phyloP scores from a whole-genome alignment of 176 grass and related monocot genomes.

The Eleusine coracana region DNA sequence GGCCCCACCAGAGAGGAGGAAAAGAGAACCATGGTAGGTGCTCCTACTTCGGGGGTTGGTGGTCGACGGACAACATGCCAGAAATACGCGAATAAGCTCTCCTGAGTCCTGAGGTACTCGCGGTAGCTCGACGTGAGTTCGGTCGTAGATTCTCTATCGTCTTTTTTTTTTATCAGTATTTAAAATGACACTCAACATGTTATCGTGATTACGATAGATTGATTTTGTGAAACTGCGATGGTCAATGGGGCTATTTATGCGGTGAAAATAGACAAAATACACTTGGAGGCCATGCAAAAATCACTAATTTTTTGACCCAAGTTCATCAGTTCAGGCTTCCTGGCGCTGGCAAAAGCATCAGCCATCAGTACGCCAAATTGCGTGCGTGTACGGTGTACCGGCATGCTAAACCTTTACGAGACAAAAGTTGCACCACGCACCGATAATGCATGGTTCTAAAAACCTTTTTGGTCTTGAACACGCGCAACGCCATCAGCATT shows the following conservation, averaged over 20 bases:
- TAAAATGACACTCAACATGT: too few species aligned
- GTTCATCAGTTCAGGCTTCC: neutral
- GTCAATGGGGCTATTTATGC: neutral
- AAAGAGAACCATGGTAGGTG: conserved; percentile 24
- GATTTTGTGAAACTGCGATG: too few species aligned
- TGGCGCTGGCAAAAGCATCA: conserved; percentile 4
- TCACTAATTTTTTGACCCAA: too few species aligned
- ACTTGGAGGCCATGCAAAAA: neutral
- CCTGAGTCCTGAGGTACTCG: too few species aligned
- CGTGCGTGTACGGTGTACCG: neutral
- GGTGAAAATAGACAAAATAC: neutral
- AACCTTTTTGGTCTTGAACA: neutral
- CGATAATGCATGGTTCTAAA: conserved; percentile 12
- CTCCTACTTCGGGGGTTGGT: conserved; percentile 54
- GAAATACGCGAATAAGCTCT: neutral
- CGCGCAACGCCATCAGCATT: neutral
- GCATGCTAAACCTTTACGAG: neutral
- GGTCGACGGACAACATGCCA: conserved; percentile 9
- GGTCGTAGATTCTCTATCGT: conserved; percentile 8
- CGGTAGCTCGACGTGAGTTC: neutral
- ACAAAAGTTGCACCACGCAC: neutral
- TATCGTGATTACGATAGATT: too few species aligned
- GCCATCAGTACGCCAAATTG: neutral
- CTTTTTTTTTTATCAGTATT: neutral
- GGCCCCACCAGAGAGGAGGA: neutral